Conservation (phyloP, 1,139 yeast genomes). For the Wickerhamiella pararugosa region DNA sequence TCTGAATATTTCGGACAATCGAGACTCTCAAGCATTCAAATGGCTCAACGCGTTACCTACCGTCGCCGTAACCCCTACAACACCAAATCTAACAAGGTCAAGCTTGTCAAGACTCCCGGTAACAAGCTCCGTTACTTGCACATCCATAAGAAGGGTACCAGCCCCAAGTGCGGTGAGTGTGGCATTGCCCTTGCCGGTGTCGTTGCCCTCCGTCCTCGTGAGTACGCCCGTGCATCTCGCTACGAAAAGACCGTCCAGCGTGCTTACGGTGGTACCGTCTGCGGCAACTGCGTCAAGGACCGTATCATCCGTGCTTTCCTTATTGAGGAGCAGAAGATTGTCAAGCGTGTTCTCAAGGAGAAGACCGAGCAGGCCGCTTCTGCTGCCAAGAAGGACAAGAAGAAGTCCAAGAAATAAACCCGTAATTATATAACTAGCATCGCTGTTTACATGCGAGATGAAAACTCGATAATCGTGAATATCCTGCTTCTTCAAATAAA, state of each 20-base stretch:
- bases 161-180: constrained; percentile 99
- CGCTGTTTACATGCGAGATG: background rate
- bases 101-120: constrained; percentile 99
- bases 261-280: constrained; percentile 99
- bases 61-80: constrained; percentile 44
- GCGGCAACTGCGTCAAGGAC: constrained; percentile 97
- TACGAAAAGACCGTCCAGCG: constrained; percentile 97
- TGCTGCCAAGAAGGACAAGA: constrained; percentile 28
- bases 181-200: constrained; percentile 78
- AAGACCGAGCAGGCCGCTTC: constrained; percentile 74
- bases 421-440: background rate
- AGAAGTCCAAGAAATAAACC: constrained; percentile 15
- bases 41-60: constrained; percentile 20
- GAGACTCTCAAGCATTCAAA: constrained; percentile 7
- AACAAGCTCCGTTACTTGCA: constrained; percentile 96
- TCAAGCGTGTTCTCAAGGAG: constrained; percentile 96
- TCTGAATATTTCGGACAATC: constrained; percentile 3
- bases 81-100: constrained; percentile 98
- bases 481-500: background rate
- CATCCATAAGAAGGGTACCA: constrained; percentile 85
- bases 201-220: constrained; percentile 93
- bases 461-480: background rate
- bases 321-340: constrained; percentile 98
- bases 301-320: constrained; percentile 98
- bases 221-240: constrained; percentile 87